These are phyloP conservation scores for Rhynchospora tenuis DNA, from an alignment of 176 grass and related monocot genomes.

Conservation along the genomic window DNA sequence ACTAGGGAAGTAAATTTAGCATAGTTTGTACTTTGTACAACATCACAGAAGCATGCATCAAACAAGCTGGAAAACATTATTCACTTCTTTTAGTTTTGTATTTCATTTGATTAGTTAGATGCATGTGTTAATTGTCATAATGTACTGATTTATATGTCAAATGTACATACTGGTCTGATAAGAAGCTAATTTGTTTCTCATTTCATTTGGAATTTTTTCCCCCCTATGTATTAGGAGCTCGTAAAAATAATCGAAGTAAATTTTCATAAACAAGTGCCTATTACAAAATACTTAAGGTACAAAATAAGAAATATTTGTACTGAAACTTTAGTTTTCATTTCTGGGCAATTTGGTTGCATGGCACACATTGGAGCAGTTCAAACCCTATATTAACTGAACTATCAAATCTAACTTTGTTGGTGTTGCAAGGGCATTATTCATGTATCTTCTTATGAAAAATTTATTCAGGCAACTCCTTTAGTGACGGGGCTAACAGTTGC, in stretches of 20 bases:
- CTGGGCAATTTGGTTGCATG: neutral
- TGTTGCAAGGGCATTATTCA: neutral
- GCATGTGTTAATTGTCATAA: neutral
- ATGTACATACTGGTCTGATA: neutral
- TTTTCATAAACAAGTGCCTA: neutral
- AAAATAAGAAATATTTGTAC: neutral
- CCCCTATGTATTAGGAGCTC: too few species aligned
- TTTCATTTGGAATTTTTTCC: neutral
- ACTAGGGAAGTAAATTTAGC: neutral
- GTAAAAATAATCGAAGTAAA: neutral
- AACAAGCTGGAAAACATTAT: neutral
- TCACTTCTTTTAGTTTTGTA: neutral
- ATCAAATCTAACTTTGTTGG: neutral
- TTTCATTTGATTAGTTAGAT: neutral
- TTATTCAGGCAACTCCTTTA: slow-evolving; percentile 51
- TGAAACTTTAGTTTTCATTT: neutral
- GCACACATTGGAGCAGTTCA: neutral
- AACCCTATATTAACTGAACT: neutral
- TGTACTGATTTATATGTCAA: neutral
- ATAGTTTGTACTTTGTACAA: neutral
- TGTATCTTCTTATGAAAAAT: neutral
- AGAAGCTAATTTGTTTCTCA: neutral
- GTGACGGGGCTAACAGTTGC: slow-evolving; percentile 62
- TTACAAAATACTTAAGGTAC: neutral
- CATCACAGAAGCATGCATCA: neutral